A percentile compares a stretch with the other conserved stretches of the same genome.
Conservation (phyloP, 2,329 filamentous ascomycete genomes). For the Fusarium denticulatum region DNA sequence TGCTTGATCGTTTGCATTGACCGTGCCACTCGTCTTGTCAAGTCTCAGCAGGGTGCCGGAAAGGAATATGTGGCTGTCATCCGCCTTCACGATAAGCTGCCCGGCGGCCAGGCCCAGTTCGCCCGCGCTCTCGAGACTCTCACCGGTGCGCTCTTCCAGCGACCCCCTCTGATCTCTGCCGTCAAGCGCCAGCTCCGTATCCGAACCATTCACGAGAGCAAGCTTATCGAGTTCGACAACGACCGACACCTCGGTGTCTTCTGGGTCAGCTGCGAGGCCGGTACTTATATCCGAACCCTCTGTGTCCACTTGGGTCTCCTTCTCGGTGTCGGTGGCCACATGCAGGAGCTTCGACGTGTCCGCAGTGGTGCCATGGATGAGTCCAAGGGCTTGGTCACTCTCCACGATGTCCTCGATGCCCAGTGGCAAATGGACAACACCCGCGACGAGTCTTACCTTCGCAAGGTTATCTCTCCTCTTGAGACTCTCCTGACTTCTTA, state of each 20-base stretch:
- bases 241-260: constrained; percentile 97
- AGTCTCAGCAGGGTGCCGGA: constrained; percentile 98
- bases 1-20: constrained; percentile 96
- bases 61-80: constrained; percentile 99
- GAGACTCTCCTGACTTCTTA: constrained; percentile 92
- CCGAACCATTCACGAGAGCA: constrained; percentile 97
- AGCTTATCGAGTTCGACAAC: constrained; percentile 97
- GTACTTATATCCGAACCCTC: constrained; percentile 98
- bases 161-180: constrained; percentile 95
- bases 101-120: constrained; percentile 92
- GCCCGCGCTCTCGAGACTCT: constrained; percentile 93
- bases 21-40: constrained; percentile 95
- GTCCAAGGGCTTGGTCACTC: constrained; percentile 85
- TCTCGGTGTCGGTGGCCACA: constrained; percentile 88
- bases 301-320: constrained; percentile 89
- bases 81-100: constrained; percentile 92
- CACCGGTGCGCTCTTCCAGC: constrained; percentile 91
- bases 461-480: constrained; percentile 89
- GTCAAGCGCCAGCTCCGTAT: constrained; percentile 99
- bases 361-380: constrained; percentile 96
- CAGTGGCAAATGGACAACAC: constrained; percentile 98
- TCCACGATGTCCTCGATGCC: constrained; percentile 88
- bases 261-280: constrained; percentile 98
- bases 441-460: constrained; percentile 90
- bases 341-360: constrained; percentile 97